These are phyloP conservation scores for Rhododendron williamsianum DNA, from an alignment of 148 eudicot species.

Conservation along the genomic window DNA sequence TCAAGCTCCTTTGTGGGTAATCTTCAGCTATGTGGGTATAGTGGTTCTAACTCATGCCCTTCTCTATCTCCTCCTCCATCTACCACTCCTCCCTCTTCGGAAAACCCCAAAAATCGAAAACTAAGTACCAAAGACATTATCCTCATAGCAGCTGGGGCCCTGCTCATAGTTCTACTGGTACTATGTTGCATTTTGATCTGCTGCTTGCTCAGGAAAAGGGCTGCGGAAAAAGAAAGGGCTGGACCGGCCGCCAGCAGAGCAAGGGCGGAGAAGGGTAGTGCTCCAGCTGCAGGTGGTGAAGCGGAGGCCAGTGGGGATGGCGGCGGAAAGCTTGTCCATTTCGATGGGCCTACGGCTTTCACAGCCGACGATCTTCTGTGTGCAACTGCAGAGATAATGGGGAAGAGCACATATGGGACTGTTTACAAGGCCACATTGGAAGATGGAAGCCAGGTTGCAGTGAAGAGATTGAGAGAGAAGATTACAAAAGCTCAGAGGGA, in stretches of 20 bases:
- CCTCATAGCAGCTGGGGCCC: slow-evolving; percentile 65
- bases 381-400: slow-evolving; percentile 95
- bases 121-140: slow-evolving; percentile 57
- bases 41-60: slow-evolving; percentile 44
- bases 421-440: slow-evolving; percentile 86
- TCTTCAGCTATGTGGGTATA: slow-evolving; percentile 65
- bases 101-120: slow-evolving; percentile 22
- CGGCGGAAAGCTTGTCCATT: slow-evolving; percentile 82
- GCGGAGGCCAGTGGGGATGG: slow-evolving; percentile 53
- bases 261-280: slow-evolving; percentile 49
- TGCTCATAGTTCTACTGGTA: slow-evolving; percentile 45
- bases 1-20: slow-evolving; percentile 73
- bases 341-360: slow-evolving; percentile 73
- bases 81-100: slow-evolving; percentile 13
- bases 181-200: slow-evolving; percentile 62
- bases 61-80: slow-evolving; percentile 31
- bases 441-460: slow-evolving; percentile 80
- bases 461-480: slow-evolving; percentile 80
- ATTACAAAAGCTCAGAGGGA: slow-evolving; percentile 66
- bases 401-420: slow-evolving; percentile 89
- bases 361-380: slow-evolving; percentile 87
- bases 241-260: slow-evolving; percentile 22
- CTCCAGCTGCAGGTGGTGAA: slow-evolving; percentile 30
- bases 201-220: slow-evolving; percentile 55
- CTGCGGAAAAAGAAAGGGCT: slow-evolving; percentile 26